Evolutionary conservation across 2,329 filamentous ascomycete species (phyloP).

Genomic region (Cryphonectria japonica): DNA sequence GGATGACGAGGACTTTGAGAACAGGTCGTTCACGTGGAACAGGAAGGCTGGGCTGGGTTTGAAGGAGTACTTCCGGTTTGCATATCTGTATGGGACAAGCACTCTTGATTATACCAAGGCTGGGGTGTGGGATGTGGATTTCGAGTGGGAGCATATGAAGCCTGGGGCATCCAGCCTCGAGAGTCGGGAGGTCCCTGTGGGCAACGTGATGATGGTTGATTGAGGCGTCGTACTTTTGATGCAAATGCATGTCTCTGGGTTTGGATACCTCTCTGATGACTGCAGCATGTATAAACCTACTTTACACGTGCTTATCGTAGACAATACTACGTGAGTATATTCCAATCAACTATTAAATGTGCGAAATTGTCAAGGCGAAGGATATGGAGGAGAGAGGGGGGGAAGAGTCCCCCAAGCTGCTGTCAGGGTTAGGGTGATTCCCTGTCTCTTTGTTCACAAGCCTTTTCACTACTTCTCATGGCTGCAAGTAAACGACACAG

Average conservation of each 20-base stretch:
- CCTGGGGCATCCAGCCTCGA: conserved; percentile 59
- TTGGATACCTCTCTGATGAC: neutral
- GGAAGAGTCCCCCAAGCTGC: no score
- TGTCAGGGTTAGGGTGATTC: neutral
- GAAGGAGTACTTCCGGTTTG: conserved; percentile 80
- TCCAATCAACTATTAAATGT: neutral
- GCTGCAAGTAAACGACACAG: neutral
- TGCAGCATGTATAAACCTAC: neutral
- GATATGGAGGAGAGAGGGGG: no score
- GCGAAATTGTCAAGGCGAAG: neutral
- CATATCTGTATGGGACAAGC: conserved; percentile 67
- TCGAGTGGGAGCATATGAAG: conserved; percentile 69
- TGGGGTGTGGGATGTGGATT: conserved; percentile 67
- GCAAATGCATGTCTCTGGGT: neutral
- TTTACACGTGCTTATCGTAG: neutral
- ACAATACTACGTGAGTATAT: no score
- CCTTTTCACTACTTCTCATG: neutral
- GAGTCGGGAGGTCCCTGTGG: conserved; percentile 30
- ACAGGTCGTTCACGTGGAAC: conserved; percentile 60
- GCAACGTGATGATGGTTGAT: conserved; percentile 26
- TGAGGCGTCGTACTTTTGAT: neutral
- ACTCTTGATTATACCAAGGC: conserved; percentile 76
- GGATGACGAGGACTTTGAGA: conserved; percentile 49
- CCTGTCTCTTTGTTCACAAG: neutral
- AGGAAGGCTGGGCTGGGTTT: conserved; percentile 49